Evolutionary conservation across 23 red algal genomes (phyloP), one percentile per base, ranked within the genome.

Genomic region (Agarophyton chilense): DNA sequence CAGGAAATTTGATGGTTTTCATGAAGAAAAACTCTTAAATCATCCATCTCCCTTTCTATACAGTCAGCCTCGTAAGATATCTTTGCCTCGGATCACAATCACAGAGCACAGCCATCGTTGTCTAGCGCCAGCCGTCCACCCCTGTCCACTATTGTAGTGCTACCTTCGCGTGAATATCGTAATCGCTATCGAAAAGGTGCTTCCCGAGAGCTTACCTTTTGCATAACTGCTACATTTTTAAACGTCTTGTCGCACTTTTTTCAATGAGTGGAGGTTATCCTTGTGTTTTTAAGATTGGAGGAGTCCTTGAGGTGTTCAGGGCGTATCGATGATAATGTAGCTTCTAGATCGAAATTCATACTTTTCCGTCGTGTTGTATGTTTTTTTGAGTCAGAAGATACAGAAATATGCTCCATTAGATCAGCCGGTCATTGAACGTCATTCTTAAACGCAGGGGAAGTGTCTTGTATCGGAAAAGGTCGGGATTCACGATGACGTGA

Each of bases 1-100:
- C 71, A 55, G 74, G 17, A 89, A 51, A 34, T 89, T 40, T 53
- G 85, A 89, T 31, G 85, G 85, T 28, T 89, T 78, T 31, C 85
- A 89, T 47, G 60, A 65, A 14, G 60, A 65, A 13, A 36, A 35
- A 0, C 60, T 38, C 1, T 4, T 61, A 32, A 24, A 65, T 36
- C 19, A 49, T 0, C 18, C 40, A 1, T 39, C 22, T 46, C 41
- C 41, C 8, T 19, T 10, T 12, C 36, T 25, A 1, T 10, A 1
- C 16, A 43, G 9, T 21, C 19, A 2, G 41, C 21, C 10, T 47
- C 39, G 22, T 74, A 74, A 46, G 39, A 47, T 12, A 74, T 39
- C 21, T 74, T 74, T 39, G 60, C 6, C 12, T 47, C 44, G 12
- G 12, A 10, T 65, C 14, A 26, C 31, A 11, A 0, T 35, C 68